Percentiles rank a stretch among this genome's conserved stretches.
phyloP scores from a whole-genome alignment of 441 rosid species.

The Gossypium laxum region DNA sequence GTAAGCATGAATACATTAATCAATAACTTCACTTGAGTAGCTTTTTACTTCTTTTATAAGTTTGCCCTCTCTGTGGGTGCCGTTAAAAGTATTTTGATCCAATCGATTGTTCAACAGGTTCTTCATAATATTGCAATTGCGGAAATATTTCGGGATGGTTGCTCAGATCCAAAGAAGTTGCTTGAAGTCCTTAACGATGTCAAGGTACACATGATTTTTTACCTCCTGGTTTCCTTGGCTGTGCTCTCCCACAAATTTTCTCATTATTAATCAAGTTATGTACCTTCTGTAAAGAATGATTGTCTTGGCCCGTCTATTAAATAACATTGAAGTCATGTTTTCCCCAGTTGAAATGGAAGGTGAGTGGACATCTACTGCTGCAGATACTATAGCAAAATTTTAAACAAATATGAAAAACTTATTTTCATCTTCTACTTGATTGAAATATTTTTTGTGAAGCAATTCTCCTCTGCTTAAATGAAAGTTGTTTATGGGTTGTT shows the following conservation, averaged over 20 bases:
- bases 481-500: neutral
- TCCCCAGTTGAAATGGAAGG: neutral
- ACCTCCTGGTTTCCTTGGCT: neutral
- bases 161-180: conserved; percentile 66
- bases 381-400: neutral
- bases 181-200: conserved; percentile 55
- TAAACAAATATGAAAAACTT: neutral
- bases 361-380: neutral
- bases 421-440: neutral
- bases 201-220: conserved; percentile 40
- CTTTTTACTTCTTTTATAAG: neutral
- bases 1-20: neutral
- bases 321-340: neutral
- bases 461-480: neutral
- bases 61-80: neutral
- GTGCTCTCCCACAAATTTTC: neutral
- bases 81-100: neutral
- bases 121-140: conserved; percentile 85
- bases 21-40: neutral
- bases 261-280: neutral
- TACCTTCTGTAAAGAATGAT: neutral
- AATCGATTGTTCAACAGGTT: conserved; percentile 36
- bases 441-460: neutral
- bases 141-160: conserved; percentile 60
- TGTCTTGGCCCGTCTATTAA: neutral